These are phyloP conservation scores for Mimosa pudica DNA, from an alignment of 306 rosid genomes.

Conservation along the genomic window DNA sequence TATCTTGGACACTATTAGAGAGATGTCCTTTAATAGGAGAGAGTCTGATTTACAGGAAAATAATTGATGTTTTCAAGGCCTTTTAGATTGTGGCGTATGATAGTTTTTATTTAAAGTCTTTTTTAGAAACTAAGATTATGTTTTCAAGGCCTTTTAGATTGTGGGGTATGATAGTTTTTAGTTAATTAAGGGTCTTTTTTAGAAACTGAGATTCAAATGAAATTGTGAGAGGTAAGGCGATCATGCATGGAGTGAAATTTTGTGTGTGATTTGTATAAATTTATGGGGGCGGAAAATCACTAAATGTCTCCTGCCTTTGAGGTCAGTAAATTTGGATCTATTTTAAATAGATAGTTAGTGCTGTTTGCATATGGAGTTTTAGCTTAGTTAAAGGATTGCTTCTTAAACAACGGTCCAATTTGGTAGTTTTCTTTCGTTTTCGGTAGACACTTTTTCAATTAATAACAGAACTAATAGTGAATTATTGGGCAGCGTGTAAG, in stretches of 20 bases:
- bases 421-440: background rate
- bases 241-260: background rate
- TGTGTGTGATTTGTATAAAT: background rate
- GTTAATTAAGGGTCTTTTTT: background rate
- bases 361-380: background rate
- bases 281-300: background rate
- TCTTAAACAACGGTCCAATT: background rate
- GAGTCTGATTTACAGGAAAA: slow-evolving; percentile 65
- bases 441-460: background rate
- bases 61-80: slow-evolving; percentile 25
- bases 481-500: background rate
- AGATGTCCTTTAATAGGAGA: slow-evolving; percentile 60
- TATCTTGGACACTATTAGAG: slow-evolving; percentile 71
- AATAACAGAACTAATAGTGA: background rate
- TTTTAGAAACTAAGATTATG: slow-evolving; percentile 9
- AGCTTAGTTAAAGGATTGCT: background rate
- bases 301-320: background rate
- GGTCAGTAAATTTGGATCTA: background rate
- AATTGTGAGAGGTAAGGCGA: background rate
- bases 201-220: slow-evolving; percentile 18
- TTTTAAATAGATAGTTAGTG: slow-evolving; percentile 3
- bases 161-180: slow-evolving; percentile 24
- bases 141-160: slow-evolving; percentile 20
- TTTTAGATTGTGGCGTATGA: slow-evolving; percentile 19
- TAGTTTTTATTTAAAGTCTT: slow-evolving; percentile 24